Evolutionary conservation across 140 eudicot species (phyloP).

Genomic region (Ambrosia hybrid): DNA sequence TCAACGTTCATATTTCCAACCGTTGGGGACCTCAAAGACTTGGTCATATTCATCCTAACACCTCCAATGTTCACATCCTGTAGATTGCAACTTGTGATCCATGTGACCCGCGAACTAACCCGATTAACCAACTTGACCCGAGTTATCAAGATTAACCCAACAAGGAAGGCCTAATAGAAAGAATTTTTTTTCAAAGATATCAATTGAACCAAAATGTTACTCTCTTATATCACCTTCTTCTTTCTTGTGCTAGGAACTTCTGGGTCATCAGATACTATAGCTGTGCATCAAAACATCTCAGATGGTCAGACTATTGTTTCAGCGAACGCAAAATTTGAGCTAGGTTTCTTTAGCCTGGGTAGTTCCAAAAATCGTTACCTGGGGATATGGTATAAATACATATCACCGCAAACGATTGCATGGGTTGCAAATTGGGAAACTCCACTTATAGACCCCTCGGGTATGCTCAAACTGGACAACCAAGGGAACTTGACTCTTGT

Average conservation of each 20-base stretch:
- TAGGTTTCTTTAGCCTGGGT: conserved; percentile 12
- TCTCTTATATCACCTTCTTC: neutral
- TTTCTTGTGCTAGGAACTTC: neutral
- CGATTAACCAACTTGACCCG: too few species aligned
- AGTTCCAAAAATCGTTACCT: conserved; percentile 4
- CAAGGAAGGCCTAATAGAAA: neutral
- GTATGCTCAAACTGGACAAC: neutral
- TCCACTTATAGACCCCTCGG: conserved; percentile 18
- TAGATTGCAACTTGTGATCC: too few species aligned
- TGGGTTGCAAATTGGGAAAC: conserved; percentile 40
- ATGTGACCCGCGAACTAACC: too few species aligned
- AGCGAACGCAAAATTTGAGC: conserved; percentile 10
- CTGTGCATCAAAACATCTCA: neutral
- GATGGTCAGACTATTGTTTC: conserved; percentile 14
- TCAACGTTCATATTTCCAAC: too few species aligned
- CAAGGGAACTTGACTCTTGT: conserved; percentile 11
- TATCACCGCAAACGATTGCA: conserved; percentile 10
- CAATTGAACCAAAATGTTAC: conserved; percentile 2
- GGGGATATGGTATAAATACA: conserved; percentile 5
- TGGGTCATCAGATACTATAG: conserved; percentile 8
- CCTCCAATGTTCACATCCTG: too few species aligned
- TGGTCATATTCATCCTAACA: too few species aligned
- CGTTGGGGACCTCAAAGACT: too few species aligned
- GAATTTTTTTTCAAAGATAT: neutral
- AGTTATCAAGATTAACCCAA: too few species aligned